A percentile compares a stretch with the other conserved stretches of the same genome.
phyloP scores from a whole-genome alignment of 352 stramenopile species.

The Aphanomyces euteiches region DNA sequence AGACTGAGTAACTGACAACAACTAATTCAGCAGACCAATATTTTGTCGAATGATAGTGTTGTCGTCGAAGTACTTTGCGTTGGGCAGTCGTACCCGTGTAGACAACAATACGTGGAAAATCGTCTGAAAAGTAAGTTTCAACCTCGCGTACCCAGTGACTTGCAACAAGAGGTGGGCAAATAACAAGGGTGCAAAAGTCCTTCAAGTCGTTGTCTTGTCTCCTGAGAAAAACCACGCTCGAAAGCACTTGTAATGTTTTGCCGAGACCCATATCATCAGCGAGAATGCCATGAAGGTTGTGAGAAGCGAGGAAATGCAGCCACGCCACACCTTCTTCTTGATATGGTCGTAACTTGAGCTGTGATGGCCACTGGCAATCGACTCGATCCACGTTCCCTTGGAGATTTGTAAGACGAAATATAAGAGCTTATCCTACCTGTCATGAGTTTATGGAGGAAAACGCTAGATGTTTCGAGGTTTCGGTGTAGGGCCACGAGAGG shows the following conservation, averaged over 20 bases:
- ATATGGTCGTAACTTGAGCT: conserved; percentile 43
- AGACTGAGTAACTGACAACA: conserved; percentile 81
- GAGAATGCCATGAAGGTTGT: conserved; percentile 74
- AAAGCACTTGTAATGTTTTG: conserved; percentile 95
- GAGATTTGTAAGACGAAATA: neutral
- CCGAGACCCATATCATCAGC: conserved; percentile 89
- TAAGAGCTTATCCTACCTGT: neutral
- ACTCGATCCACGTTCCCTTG: neutral
- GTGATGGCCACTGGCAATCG: neutral
- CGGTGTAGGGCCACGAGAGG: neutral
- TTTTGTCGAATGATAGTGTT: conserved; percentile 36
- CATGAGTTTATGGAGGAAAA: neutral
- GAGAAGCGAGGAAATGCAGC: conserved; percentile 62
- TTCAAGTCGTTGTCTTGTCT: neutral
- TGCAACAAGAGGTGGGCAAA: conserved; percentile 93
- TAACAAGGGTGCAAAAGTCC: conserved; percentile 61
- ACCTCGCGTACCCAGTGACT: conserved; percentile 94
- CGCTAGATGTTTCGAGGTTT: neutral
- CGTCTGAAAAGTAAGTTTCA: conserved; percentile 67
- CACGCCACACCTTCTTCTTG: conserved; percentile 78
- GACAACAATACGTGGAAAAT: conserved; percentile 67
- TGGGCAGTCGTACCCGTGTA: conserved; percentile 61
- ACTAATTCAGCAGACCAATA: conserved; percentile 36
- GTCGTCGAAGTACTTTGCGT: conserved; percentile 47
- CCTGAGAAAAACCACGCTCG: conserved; percentile 69